Evolutionary conservation across 306 rosid genomes (phyloP), one percentile per base, ranked within the genome.

Genomic region (Medicago lupulina): DNA sequence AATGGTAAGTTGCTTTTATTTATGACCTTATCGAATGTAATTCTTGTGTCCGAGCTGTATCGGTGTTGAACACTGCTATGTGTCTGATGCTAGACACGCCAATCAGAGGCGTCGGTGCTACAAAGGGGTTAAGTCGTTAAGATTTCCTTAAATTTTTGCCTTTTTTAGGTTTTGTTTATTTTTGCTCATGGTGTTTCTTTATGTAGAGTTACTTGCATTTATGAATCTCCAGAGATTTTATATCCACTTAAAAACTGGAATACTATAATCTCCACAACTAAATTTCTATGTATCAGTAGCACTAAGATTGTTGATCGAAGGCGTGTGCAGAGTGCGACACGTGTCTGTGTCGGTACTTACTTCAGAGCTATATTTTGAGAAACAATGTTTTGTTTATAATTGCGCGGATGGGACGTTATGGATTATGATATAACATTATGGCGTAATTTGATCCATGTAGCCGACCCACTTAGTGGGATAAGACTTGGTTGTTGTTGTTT

Each of bases 1-100:
- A 68, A 89, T 89, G 89, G 98, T 91, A 59, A 39, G 80, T 82
- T 76, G 43, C 14, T 51, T 76, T 76, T 66, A 25, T 28, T 28
- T 28, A 25, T 25, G 31, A 28, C 31, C 31, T 28, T 4, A 28
- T 28, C 3, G 31, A 28, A 3, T 28, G 31, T 28, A 28, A 28
- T 28, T 28, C n/a, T n/a, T n/a, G n/a, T n/a, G n/a, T n/a, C n/a
- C n/a, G n/a, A 28, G 3, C 3, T 28, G 31, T 28, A 4, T 28
- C 31, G 3, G 31, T 28, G 4, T 28, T 4, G 31, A 28, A 28
- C 31, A 28, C 4, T 1, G 28, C 1, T 2, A 25, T 2, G 28
- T 28, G 31, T 28, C 31, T 0, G 4, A 28, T 4, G 3, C 31
- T 1, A 3, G 3, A 28, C 31, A 28, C 4, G 0, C 31, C 31